A percentile compares a stretch with the other conserved stretches of the same genome.
Conservation (phyloP, 1,284 basidiomycete species). For the Pyrrhoderma lamaoense region DNA sequence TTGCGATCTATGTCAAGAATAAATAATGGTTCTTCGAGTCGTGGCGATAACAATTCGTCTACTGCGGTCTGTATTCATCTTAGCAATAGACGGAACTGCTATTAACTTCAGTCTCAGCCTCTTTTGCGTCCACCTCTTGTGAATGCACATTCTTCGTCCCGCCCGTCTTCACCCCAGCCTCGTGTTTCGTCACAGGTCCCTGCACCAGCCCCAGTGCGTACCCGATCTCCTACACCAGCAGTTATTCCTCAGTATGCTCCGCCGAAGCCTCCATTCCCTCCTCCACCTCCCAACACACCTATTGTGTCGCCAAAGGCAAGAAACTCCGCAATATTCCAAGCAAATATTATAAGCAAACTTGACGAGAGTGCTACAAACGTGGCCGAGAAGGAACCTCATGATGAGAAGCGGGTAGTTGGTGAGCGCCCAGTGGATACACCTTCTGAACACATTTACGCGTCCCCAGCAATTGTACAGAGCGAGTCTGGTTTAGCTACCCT, state of each 20-base stretch:
- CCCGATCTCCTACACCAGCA: constrained; percentile 12
- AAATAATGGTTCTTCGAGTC: too few relatives aligned
- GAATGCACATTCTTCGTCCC: background rate
- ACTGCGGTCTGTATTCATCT: too few relatives aligned
- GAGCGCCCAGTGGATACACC: background rate
- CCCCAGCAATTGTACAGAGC: background rate
- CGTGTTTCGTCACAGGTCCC: background rate
- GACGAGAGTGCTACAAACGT: background rate
- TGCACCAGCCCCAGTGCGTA: constrained; percentile 5
- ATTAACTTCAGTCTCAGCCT: too few relatives aligned
- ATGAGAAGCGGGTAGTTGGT: background rate
- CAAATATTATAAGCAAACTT: background rate
- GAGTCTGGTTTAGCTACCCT: constrained; percentile 12
- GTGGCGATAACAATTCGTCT: too few relatives aligned
- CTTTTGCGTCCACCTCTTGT: too few relatives aligned
- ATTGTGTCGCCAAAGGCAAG: constrained; percentile 1
- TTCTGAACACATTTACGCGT: background rate
- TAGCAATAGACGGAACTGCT: too few relatives aligned
- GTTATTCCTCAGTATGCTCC: constrained; percentile 12
- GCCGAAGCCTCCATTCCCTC: constrained; percentile 12
- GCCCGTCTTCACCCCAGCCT: background rate
- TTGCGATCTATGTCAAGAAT: too few relatives aligned
- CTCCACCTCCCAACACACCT: constrained; percentile 13
- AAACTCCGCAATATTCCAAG: background rate
- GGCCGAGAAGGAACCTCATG: background rate